Evolutionary conservation across 1,284 basidiomycete species (phyloP).

Genomic region (Sanghuangporus weigelae): DNA sequence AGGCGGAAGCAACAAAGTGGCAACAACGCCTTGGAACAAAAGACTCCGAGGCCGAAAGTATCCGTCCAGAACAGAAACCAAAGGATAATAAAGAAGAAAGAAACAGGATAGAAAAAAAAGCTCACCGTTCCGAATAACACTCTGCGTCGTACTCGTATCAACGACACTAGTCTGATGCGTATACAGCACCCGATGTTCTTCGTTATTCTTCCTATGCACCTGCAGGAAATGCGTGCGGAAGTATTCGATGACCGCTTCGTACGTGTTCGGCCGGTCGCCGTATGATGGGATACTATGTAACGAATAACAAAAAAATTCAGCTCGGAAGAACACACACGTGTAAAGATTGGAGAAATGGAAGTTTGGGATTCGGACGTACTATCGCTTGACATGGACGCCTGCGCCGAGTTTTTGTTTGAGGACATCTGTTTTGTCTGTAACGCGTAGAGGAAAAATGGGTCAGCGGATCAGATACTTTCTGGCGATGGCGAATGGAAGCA

Average conservation of each 20-base stretch:
- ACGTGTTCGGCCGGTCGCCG: slow-evolving; percentile 72
- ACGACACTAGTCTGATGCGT: slow-evolving; percentile 77
- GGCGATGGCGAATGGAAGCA: slow-evolving; percentile 5
- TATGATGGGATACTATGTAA: slow-evolving; percentile 69
- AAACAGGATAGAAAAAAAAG: slow-evolving; percentile 5
- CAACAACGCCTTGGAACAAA: background rate
- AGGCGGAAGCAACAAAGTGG: background rate
- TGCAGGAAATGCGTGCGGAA: slow-evolving; percentile 81
- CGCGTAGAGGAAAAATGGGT: background rate
- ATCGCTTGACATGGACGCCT: slow-evolving; percentile 69
- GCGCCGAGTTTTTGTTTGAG: slow-evolving; percentile 60
- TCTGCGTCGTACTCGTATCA: slow-evolving; percentile 75
- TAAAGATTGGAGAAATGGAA: background rate
- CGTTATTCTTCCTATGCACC: slow-evolving; percentile 72
- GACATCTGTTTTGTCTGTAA: slow-evolving; percentile 70
- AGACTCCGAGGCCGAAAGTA: background rate
- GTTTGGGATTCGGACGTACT: slow-evolving; percentile 43
- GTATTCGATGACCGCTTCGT: slow-evolving; percentile 72
- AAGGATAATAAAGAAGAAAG: background rate
- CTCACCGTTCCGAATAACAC: slow-evolving; percentile 74
- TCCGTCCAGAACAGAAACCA: background rate
- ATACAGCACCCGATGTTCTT: slow-evolving; percentile 70
- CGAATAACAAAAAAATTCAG: slow-evolving; percentile 8
- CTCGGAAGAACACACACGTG: background rate
- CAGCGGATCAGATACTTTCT: background rate